A percentile compares a stretch with the other conserved stretches of the same genome.
Evolutionary conservation across 2,329 filamentous ascomycete genomes (phyloP).

Genomic region (Teratosphaeria viscida): DNA sequence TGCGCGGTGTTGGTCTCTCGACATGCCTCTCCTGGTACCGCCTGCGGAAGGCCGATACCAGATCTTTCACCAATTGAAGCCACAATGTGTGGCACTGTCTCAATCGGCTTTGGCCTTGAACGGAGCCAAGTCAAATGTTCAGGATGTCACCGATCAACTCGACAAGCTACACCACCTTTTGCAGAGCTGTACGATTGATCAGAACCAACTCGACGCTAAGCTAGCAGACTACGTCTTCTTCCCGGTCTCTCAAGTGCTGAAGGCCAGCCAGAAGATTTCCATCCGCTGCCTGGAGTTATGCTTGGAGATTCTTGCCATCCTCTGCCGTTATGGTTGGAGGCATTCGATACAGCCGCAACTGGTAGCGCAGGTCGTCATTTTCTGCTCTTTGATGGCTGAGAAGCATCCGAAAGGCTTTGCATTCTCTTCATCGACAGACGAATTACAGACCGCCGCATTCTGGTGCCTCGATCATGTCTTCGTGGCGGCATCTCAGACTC

Average conservation of each 20-base stretch:
- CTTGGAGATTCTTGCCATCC: conserved; percentile 60
- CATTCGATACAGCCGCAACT: conserved; percentile 58
- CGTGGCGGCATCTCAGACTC: conserved; percentile 39
- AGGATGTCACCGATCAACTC: conserved; percentile 40
- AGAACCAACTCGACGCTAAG: conserved; percentile 57
- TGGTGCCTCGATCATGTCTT: conserved; percentile 59
- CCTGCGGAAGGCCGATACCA: conserved; percentile 25
- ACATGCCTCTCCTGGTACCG: conserved; percentile 10
- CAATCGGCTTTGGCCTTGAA: conserved; percentile 43
- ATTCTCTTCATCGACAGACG: conserved; percentile 52
- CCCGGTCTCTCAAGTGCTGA: conserved; percentile 77
- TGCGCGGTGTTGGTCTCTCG: background rate
- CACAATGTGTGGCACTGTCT: conserved; percentile 48
- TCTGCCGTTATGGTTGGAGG: conserved; percentile 74
- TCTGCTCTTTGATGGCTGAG: conserved; percentile 72
- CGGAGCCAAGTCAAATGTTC: conserved; percentile 33
- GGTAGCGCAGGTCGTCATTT: conserved; percentile 72
- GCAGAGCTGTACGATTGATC: conserved; percentile 15
- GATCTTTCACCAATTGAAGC: conserved; percentile 44
- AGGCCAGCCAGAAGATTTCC: conserved; percentile 61
- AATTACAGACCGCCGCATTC: conserved; percentile 54
- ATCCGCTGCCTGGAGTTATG: conserved; percentile 64
- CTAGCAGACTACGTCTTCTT: conserved; percentile 94
- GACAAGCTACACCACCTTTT: conserved; percentile 36
- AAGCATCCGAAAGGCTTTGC: conserved; percentile 52